Conservation (phyloP, 2,329 filamentous ascomycete species). For the Pseudocercospora musae region DNA sequence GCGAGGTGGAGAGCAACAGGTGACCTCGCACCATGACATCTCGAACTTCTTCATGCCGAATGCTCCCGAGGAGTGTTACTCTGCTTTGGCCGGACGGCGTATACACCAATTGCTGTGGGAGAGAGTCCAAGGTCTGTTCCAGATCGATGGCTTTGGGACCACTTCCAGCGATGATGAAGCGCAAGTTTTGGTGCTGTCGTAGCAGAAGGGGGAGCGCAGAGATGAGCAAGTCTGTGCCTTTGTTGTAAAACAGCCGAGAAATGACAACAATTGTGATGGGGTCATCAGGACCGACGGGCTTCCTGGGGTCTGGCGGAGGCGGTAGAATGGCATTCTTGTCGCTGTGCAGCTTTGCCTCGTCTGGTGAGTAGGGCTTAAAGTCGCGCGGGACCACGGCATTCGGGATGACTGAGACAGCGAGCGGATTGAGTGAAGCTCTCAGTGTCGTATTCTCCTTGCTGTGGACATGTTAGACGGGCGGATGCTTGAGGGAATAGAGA, state of each 20-base stretch:
- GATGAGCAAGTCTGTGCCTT: constrained; percentile 94
- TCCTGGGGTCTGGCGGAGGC: constrained; percentile 54
- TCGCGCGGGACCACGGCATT: constrained; percentile 97
- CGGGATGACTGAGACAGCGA: constrained; percentile 97
- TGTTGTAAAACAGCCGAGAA: constrained; percentile 96
- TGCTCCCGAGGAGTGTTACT: constrained; percentile 85
- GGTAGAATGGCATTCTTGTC: constrained; percentile 39
- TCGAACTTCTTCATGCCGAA: constrained; percentile 92
- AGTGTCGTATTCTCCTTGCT: constrained; percentile 98
- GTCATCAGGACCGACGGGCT: constrained; percentile 74
- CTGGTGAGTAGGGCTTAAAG: constrained; percentile 67
- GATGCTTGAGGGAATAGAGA: background rate
- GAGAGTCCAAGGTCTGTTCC: constrained; percentile 87
- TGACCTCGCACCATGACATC: constrained; percentile 97
- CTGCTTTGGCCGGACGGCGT: constrained; percentile 70
- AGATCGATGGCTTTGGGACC: constrained; percentile 96
- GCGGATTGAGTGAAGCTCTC: constrained; percentile 85
- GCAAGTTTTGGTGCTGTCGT: constrained; percentile 83
- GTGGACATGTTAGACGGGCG: constrained; percentile 24
- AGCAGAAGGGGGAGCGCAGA: constrained; percentile 92
- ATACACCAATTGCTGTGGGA: constrained; percentile 40
- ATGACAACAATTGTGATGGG: constrained; percentile 96
- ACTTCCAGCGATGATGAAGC: constrained; percentile 93
- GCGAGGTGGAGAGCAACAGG: constrained; percentile 90
- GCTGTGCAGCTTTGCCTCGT: constrained; percentile 17